A percentile compares a stretch with the other conserved stretches of the same genome.
These are phyloP conservation scores for Corymbia calophylla DNA, from an alignment of 441 rosid species.

Conservation along the genomic window DNA sequence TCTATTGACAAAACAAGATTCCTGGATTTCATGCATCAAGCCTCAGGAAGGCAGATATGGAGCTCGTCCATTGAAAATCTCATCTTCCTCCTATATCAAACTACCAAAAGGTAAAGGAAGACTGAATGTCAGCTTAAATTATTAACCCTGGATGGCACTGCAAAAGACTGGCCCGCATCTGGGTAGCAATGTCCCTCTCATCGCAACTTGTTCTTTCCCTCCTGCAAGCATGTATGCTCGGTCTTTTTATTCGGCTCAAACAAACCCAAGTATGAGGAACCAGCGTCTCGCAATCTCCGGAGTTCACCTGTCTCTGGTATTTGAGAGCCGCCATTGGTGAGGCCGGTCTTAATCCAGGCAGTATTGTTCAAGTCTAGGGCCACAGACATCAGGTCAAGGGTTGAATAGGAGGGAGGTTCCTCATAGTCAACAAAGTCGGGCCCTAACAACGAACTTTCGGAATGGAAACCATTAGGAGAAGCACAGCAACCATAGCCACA, in stretches of 20 bases:
- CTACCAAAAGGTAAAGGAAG: background rate
- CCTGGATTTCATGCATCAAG: background rate
- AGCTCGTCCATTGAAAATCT: background rate
- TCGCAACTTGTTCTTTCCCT: constrained; percentile 40
- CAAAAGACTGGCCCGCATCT: constrained; percentile 38
- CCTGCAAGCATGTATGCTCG: constrained; percentile 19
- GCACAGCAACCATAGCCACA: constrained; percentile 78
- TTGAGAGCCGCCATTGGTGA: constrained; percentile 25
- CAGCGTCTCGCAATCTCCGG: background rate
- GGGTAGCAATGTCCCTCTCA: constrained; percentile 25
- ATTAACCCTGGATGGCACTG: constrained; percentile 41
- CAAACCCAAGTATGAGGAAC: constrained; percentile 28
- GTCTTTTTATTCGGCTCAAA: constrained; percentile 27
- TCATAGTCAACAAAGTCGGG: constrained; percentile 82
- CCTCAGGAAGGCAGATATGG: background rate
- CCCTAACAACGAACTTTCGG: constrained; percentile 41
- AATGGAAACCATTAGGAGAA: constrained; percentile 10
- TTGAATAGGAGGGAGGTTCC: constrained; percentile 51
- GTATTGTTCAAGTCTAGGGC: constrained; percentile 86
- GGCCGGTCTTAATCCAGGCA: constrained; percentile 80
- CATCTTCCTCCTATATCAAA: background rate
- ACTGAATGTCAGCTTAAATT: constrained; percentile 27
- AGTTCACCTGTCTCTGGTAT: background rate
- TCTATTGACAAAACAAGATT: background rate
- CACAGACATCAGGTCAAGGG: constrained; percentile 67